Base-by-base conservation (phyloP, 441 rosid species). In the Macaranga tanarius region DNA sequence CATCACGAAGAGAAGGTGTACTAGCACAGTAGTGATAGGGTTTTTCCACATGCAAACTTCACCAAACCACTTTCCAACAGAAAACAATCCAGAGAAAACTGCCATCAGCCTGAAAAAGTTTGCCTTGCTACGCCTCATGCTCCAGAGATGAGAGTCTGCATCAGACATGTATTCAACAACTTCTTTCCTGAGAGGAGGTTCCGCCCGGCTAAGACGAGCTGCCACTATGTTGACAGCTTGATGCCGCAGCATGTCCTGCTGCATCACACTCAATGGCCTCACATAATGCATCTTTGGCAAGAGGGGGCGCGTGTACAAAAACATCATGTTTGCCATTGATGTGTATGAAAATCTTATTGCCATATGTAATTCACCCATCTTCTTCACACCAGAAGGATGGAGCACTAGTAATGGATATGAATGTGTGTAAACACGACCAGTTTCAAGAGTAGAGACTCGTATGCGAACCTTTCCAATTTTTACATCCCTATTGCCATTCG, bases 111-210 rank as follows among this genome's bases (percentile, higher is more conserved):
- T 86, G 70, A 79, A 89, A 63, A 95, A 88, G 81, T 95, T 92
- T 7, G 98, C 98, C 81, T 92, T 86, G 87, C 99, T 92, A 69
- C 91, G 88, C 85, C 99, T 87, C 95, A 92, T 86, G 85, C 99
- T 95, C 97, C 97, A 95, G 20, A 91, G 79, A 82, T 92, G 99
- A 23, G 95, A 81, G 70, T 87, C 73, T n/a, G 90, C 87, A 82
- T 89, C 98, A 20, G 96, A 85, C 85, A 95, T 92, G 84, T 89
- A 90, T 67, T 92, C 98, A 3, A 92, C 82, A 3, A 95, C 90
- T 80, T 92, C 99, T 72, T 79, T 90, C 62, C 84, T 83, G 4
- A 95, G 87, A 23, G 98, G 92, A n/a, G 99, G 99, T 72, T 95
- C 99, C 2, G 98, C 87, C 57, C 95, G 76, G 28, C 90, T 81